phyloP scores from a whole-genome alignment of 2,329 filamentous ascomycete genomes.

The Aspergillus awamori region DNA sequence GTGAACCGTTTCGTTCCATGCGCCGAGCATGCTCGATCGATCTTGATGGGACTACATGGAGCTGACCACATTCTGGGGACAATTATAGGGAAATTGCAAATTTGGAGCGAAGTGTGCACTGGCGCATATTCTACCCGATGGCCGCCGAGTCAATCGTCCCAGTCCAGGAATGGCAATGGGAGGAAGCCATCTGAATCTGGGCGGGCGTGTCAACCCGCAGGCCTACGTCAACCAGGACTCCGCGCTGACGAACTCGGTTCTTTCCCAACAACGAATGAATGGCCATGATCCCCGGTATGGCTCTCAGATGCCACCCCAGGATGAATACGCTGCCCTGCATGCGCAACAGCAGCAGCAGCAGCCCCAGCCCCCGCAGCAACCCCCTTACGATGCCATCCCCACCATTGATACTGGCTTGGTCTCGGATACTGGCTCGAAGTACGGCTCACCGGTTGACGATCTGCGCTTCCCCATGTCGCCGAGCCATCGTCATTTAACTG shows the following conservation, averaged over 20 bases:
- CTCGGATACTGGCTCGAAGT: slow-evolving; percentile 64
- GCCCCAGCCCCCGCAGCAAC: slow-evolving; percentile 39
- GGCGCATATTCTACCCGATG: slow-evolving; percentile 92
- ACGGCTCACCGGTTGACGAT: slow-evolving; percentile 82
- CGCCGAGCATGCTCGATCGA: not conserved
- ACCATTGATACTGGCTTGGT: slow-evolving; percentile 62
- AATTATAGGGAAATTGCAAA: slow-evolving; percentile 87
- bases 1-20: not conserved
- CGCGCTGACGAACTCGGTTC: slow-evolving; percentile 73
- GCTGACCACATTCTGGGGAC: slow-evolving; percentile 26
- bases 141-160: slow-evolving; percentile 82
- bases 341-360: slow-evolving; percentile 38
- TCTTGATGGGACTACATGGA: not conserved
- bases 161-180: slow-evolving; percentile 49
- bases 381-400: slow-evolving; percentile 54
- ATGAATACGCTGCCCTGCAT: slow-evolving; percentile 47
- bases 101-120: slow-evolving; percentile 98
- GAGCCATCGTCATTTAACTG: slow-evolving; percentile 72
- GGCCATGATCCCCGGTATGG: slow-evolving; percentile 50
- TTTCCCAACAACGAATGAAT: slow-evolving; percentile 63
- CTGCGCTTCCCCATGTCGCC: slow-evolving; percentile 81
- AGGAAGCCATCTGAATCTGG: slow-evolving; percentile 65
- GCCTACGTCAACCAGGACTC: slow-evolving; percentile 67
- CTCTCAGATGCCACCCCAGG: slow-evolving; percentile 45
- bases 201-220: slow-evolving; percentile 68